Percentiles rank a stretch among this genome's conserved stretches.
Evolutionary conservation across 345 rosid species (phyloP).

Genomic region (Eucalyptus victrix): DNA sequence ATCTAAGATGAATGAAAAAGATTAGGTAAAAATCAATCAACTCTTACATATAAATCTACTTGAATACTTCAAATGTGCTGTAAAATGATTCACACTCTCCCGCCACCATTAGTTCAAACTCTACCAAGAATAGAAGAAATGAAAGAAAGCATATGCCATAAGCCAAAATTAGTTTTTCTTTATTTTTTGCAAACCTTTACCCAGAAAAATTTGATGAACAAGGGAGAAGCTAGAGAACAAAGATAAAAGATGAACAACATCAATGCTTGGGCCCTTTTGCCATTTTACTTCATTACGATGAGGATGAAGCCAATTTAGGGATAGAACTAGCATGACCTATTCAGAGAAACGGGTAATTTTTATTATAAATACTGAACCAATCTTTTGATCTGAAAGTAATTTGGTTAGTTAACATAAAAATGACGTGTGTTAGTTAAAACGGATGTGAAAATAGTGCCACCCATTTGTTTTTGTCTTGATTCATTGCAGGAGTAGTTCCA

Average conservation of each 20-base stretch:
- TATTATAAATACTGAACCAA: neutral
- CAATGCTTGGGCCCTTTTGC: neutral
- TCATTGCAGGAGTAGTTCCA: neutral
- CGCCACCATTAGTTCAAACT: neutral
- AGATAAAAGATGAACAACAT: neutral
- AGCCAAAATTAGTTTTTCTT: too few species aligned
- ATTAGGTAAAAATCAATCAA: neutral
- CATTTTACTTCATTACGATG: neutral
- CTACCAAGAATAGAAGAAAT: neutral
- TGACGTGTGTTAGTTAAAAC: neutral
- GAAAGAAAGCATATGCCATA: neutral
- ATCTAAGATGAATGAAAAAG: too few species aligned
- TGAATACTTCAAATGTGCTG: neutral
- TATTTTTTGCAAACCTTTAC: neutral
- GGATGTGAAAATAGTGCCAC: neutral
- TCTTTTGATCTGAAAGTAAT: neutral
- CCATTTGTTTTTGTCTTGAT: neutral
- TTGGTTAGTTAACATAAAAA: neutral
- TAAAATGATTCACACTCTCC: neutral
- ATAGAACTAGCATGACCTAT: neutral
- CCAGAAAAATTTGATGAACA: neutral
- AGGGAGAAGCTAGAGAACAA: neutral
- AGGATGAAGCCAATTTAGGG: neutral
- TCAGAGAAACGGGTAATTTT: neutral
- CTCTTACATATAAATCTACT: neutral